Evolutionary conservation across 495 filamentous ascomycete genomes (phyloP), one percentile per base, ranked within the genome.

Genomic region (Aspergillus heteromorphus): DNA sequence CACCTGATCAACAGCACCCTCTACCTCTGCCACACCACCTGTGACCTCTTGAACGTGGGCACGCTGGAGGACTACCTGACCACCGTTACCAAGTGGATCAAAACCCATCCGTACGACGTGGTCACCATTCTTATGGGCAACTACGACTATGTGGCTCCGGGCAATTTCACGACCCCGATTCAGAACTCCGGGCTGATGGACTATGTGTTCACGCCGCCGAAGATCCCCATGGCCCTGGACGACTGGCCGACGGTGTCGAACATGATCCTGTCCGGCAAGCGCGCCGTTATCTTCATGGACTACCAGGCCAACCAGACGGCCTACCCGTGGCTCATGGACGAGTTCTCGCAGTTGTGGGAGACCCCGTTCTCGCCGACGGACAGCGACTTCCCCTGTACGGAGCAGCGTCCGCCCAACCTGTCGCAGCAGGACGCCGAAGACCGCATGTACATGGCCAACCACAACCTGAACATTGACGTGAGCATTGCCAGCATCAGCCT

Each of bases 111-210:
- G 0, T 93, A 89, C 67, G 91, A 97, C 57, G 86, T 96, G 4
- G 82, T 97, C n/a, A 96, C 91, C 4, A 82, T 96, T 49, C 73
- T 97, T 7, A 80, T 97, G 43, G 89, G 87, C 14, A 97, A 97
- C 68, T 83, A 79, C 55, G 89, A 93, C 72, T 85, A 73, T 49
- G 76, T 83, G 16, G 62, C 71, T 16, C 82, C 88, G 14, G 71
- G 65, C 14, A 79, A 83, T 49, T 92, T 82, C 65, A 80, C 69
- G 14, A 67, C 59, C 1, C 78, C 83, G 3, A 79, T 97, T 58
- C 66, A 86, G 52, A 75, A 75, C 31, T 83, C 85, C 1, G 91
- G 91, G 10, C 76, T 96, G 17, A 66, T 74, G 27, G 76, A 81
- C 36, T 84, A 87, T 57, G 78, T 87, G 18, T 97, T 89, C 70